Evolutionary conservation across 352 stramenopile genomes (phyloP), one percentile per base, ranked within the genome.

Genomic region (Pythium oligandrum): DNA sequence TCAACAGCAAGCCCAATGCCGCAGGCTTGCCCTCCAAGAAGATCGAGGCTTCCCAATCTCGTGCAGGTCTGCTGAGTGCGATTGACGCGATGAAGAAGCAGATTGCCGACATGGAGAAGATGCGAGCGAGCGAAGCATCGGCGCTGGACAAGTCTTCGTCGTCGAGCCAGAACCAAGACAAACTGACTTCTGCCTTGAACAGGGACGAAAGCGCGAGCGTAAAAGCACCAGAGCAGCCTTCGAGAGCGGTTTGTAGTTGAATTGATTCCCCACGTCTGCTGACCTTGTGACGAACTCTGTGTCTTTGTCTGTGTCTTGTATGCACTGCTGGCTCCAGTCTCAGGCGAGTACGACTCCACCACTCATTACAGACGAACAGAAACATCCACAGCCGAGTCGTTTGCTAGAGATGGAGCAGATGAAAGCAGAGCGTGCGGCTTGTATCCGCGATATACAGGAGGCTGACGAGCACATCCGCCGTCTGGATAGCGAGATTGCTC

Each of bases 31-130:
- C 17, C 17, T 26, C 17, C 17, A 26, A 26, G 26, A 48, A 10
- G 8, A 48, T 10, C 44, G 7, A 17, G 26, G 44, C 44, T 10
- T 48, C n/a, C 6, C 43, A 17, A 48, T 10, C 12, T 48, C 43
- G 7, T 7, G 45, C 30, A 10, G 61, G 26, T 40, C 39, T 71
- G 4, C 54, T 59, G 37, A 47, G 50, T 5, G 44, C 48, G 40
- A 70, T 72, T 34, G 61, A 55, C 9, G 56, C 52, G 4, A 66
- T 72, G 64, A 72, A 72, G 57, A 53, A 64, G 44, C 45, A 47
- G 5, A 72, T 72, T n/a, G 64, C 64, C 2, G 64, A 69, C 46
- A 54, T 44, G 11, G 57, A 59, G 30, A 66, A 66, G 52, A 48
- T 12, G 37, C 48, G 46, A 3, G 9, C 6, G 42, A 30, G 6